Conservation (phyloP, 2,329 filamentous ascomycete genomes). For the Chaetothyriales sp. region DNA sequence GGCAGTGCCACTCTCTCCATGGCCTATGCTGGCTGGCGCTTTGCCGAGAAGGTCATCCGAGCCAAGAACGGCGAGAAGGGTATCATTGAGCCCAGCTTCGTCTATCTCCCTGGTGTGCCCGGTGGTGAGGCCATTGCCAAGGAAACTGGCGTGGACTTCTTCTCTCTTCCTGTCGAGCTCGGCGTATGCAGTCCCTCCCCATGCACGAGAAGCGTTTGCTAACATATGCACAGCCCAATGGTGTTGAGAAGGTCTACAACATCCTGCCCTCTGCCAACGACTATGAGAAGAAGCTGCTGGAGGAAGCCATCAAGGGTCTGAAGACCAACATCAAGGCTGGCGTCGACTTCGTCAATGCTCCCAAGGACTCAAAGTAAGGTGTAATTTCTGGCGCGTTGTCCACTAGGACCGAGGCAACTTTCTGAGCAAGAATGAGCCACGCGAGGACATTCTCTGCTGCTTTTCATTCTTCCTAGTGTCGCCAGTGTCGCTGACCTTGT, state of each 20-base stretch:
- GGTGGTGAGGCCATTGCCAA: conserved; percentile 77
- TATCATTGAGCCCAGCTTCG: conserved; percentile 84
- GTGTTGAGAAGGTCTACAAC: conserved; percentile 74
- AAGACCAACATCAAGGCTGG: conserved; percentile 93
- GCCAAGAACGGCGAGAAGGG: conserved; percentile 79
- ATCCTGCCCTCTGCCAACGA: conserved; percentile 62
- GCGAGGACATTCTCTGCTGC: neutral
- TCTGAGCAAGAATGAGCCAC: conserved; percentile 12
- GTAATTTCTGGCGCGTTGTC: conserved; percentile 1
- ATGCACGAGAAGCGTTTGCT: conserved; percentile 9
- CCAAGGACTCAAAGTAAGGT: conserved; percentile 22
- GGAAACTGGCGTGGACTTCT: conserved; percentile 76
- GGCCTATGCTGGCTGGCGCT: conserved; percentile 93
- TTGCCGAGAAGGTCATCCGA: conserved; percentile 86
- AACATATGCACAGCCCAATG: conserved; percentile 47
- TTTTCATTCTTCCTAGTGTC: neutral
- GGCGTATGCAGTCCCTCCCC: conserved; percentile 50
- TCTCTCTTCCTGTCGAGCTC: conserved; percentile 90
- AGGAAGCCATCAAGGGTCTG: conserved; percentile 59
- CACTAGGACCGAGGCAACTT: conserved; percentile 13
- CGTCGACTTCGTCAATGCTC: conserved; percentile 71
- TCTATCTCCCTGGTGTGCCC: conserved; percentile 81
- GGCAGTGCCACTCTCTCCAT: conserved; percentile 86
- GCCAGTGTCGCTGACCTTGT: neutral
- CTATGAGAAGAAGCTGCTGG: conserved; percentile 76